phyloP scores from a whole-genome alignment of 176 grass and related monocot species.

The Zoysia pacifica region DNA sequence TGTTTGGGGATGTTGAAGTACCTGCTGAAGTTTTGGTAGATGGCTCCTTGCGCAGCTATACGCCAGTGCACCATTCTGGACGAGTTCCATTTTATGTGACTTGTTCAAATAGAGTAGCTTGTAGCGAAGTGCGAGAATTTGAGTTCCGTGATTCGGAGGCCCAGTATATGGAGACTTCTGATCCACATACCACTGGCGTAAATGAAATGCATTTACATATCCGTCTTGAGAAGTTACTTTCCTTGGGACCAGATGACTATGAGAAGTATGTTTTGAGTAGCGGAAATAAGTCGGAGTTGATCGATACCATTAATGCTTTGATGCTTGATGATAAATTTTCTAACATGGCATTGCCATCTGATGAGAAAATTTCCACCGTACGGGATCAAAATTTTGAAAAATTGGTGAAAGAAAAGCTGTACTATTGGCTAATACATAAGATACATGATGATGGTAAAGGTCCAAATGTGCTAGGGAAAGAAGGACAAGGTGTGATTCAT shows the following conservation, averaged over 20 bases:
- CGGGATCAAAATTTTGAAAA: slow-evolving; percentile 70
- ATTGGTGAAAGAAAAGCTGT: slow-evolving; percentile 79
- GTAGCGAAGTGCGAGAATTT: slow-evolving; percentile 97
- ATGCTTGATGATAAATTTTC: slow-evolving; percentile 77
- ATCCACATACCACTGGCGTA: slow-evolving; percentile 47
- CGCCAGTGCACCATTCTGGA: slow-evolving; percentile 70
- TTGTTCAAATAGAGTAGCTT: slow-evolving; percentile 93
- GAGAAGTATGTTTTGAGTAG: slow-evolving; percentile 50
- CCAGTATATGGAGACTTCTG: slow-evolving; percentile 59
- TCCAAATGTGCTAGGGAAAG: slow-evolving; percentile 82
- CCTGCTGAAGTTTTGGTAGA: slow-evolving; percentile 75
- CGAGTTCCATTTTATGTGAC: slow-evolving; percentile 90
- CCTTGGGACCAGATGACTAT: slow-evolving; percentile 60
- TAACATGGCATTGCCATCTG: slow-evolving; percentile 21
- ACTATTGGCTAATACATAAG: slow-evolving; percentile 86
- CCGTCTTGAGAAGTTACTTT: slow-evolving; percentile 86
- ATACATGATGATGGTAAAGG: slow-evolving; percentile 87
- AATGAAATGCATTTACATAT: slow-evolving; percentile 92
- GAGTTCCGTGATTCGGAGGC: slow-evolving; percentile 64
- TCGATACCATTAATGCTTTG: slow-evolving; percentile 71
- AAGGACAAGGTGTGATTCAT: slow-evolving; percentile 97
- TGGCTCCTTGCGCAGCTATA: slow-evolving; percentile 82
- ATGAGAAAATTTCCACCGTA: slow-evolving; percentile 49
- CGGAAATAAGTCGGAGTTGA: slow-evolving; percentile 61
- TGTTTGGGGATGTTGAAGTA: slow-evolving; percentile 97